These are phyloP conservation scores for Rhynchospora tenuis DNA, from an alignment of 176 grass and related monocot species.

Conservation along the genomic window DNA sequence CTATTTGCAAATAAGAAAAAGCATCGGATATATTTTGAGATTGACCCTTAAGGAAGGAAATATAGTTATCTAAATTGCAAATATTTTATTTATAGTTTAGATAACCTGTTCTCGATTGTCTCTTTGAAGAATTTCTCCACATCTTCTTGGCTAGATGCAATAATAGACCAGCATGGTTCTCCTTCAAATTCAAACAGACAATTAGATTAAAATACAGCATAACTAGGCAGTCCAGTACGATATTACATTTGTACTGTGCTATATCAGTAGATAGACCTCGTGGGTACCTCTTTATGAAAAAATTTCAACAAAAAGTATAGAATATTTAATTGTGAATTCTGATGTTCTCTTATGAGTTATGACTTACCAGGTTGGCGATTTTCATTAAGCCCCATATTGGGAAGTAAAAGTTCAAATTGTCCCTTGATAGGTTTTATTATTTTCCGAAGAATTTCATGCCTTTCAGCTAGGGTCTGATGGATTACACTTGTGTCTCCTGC, in stretches of 20 bases:
- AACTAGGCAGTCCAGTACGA: too few species aligned
- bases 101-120: conserved; percentile 83
- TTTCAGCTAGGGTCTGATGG: conserved; percentile 78
- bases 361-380: conserved; percentile 46
- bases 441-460: conserved; percentile 62
- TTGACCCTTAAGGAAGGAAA: neutral
- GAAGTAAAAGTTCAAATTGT: conserved; percentile 71
- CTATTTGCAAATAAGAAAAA: neutral
- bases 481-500: conserved; percentile 85
- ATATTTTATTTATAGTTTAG: neutral
- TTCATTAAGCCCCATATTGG: conserved; percentile 69
- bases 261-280: neutral
- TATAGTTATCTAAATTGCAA: neutral
- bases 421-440: conserved; percentile 77
- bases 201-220: neutral
- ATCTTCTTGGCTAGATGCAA: conserved; percentile 68
- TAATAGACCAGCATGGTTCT: conserved; percentile 81
- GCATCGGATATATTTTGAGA: neutral
- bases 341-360: conserved; percentile 27
- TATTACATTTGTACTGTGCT: neutral
- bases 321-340: neutral
- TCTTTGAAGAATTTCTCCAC: conserved; percentile 92
- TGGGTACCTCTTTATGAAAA: neutral
- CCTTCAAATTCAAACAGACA: conserved; percentile 46
- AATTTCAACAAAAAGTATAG: neutral